Evolutionary conservation across 2,329 filamentous ascomycete genomes (phyloP).

Genomic region (Ascochyta fabae): DNA sequence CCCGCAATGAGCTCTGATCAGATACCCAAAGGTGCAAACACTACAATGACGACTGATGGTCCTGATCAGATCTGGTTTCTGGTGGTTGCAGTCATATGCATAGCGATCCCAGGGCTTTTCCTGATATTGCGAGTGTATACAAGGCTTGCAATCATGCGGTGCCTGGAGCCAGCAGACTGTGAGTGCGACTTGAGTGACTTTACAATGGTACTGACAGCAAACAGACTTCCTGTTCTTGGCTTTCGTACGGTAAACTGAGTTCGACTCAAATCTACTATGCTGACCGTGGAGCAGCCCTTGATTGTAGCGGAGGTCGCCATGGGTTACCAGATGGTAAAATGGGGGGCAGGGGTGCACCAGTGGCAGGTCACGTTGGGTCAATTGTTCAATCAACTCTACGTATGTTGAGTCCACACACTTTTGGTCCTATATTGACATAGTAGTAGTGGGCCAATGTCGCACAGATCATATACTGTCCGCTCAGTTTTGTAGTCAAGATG

Average conservation of each 20-base stretch:
- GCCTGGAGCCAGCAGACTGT: conserved; percentile 37
- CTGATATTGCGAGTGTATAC: conserved; percentile 32
- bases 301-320: conserved; percentile 30
- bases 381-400: conserved; percentile 35
- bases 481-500: conserved; percentile 38
- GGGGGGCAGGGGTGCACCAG: conserved; percentile 40
- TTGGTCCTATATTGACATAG: not conserved
- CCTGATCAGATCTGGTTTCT: conserved; percentile 35
- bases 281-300: conserved; percentile 24
- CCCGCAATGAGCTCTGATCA: conserved; percentile 22
- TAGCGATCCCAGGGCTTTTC: conserved; percentile 29
- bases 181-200: conserved; percentile 1
- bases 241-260: conserved; percentile 19
- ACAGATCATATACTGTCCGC: conserved; percentile 37
- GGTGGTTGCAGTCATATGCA: conserved; percentile 30
- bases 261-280: not conserved
- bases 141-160: conserved; percentile 28
- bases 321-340: conserved; percentile 35
- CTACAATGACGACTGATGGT: conserved; percentile 26
- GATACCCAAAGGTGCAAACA: conserved; percentile 29
- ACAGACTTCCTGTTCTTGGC: conserved; percentile 34
- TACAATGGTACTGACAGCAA: conserved; percentile 5
- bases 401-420: conserved; percentile 6
- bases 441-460: conserved; percentile 34
- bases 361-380: conserved; percentile 37